A percentile compares a stretch with the other conserved stretches of the same genome.
Conservation (phyloP, 148 eudicot species). For the Beta vulgaris region DNA sequence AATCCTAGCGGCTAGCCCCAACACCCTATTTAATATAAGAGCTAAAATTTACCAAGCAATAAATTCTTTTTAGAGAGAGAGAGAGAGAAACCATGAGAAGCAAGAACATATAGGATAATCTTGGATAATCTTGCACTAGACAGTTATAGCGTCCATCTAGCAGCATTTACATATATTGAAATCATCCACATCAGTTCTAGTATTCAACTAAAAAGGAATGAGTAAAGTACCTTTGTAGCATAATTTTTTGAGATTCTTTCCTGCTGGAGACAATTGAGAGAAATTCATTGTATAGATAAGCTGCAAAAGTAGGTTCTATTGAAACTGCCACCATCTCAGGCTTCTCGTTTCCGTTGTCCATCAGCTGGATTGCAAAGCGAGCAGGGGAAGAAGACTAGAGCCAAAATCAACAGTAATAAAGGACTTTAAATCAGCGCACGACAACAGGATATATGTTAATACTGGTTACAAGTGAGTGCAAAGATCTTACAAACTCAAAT, state of each 20-base stretch:
- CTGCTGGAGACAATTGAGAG: slow-evolving; percentile 46
- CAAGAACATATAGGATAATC: background rate
- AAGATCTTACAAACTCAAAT: slow-evolving; percentile 69
- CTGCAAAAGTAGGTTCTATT: slow-evolving; percentile 76
- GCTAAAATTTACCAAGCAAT: background rate
- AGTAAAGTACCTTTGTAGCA: slow-evolving; percentile 62
- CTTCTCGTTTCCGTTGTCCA: slow-evolving; percentile 84
- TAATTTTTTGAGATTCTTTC: slow-evolving; percentile 56
- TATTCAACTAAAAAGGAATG: background rate
- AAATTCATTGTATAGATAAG: slow-evolving; percentile 69
- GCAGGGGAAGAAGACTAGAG: slow-evolving; percentile 61
- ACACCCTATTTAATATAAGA: background rate
- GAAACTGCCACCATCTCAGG: slow-evolving; percentile 86
- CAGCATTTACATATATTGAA: background rate
- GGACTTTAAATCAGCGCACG: slow-evolving; percentile 14
- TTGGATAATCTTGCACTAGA: background rate
- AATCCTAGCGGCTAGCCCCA: background rate
- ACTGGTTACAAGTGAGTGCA: background rate
- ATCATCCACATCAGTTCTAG: background rate
- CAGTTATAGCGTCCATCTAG: background rate
- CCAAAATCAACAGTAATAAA: slow-evolving; percentile 17
- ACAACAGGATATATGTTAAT: background rate
- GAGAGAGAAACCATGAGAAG: background rate
- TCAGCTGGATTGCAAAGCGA: slow-evolving; percentile 65
- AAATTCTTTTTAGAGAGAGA: too few relatives aligned